These are phyloP conservation scores for Oenanthe javanica DNA, from an alignment of 140 eudicot genomes.

Conservation along the genomic window DNA sequence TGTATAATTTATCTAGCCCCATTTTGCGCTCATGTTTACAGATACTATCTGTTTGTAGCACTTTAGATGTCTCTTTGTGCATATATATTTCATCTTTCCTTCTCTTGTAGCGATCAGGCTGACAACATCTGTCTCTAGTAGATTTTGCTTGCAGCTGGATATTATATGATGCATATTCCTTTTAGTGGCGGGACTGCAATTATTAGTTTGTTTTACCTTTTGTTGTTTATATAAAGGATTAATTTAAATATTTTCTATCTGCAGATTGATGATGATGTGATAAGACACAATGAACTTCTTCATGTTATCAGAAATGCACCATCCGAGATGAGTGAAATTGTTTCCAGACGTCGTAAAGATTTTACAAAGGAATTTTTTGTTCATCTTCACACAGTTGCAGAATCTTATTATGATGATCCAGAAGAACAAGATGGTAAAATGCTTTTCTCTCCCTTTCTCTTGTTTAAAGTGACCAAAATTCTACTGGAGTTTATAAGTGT, in stretches of 20 bases:
- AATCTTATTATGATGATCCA: constrained; percentile 75
- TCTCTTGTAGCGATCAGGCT: not conserved
- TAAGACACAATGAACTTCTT: constrained; percentile 85
- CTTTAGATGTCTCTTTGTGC: not conserved
- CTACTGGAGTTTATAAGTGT: no score
- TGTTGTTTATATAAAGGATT: not conserved
- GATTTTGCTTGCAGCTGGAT: not conserved
- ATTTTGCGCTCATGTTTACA: not conserved
- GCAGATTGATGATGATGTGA: constrained; percentile 80
- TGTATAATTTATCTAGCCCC: not conserved
- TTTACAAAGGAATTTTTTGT: constrained; percentile 77
- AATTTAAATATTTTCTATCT: constrained; percentile 5
- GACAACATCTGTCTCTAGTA: not conserved
- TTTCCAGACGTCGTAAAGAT: constrained; percentile 80
- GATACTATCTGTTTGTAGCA: not conserved
- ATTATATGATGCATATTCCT: not conserved
- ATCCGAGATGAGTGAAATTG: constrained; percentile 59
- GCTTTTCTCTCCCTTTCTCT: not conserved
- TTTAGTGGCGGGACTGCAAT: not conserved
- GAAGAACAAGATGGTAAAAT: constrained; percentile 71
- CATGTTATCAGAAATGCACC: constrained; percentile 39
- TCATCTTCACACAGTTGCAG: constrained; percentile 79
- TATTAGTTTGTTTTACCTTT: not conserved
- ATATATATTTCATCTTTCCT: not conserved
- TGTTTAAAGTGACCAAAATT: not conserved